Base-by-base conservation (phyloP, 176 grass and related monocot species). In the Cenchrus americanus region DNA sequence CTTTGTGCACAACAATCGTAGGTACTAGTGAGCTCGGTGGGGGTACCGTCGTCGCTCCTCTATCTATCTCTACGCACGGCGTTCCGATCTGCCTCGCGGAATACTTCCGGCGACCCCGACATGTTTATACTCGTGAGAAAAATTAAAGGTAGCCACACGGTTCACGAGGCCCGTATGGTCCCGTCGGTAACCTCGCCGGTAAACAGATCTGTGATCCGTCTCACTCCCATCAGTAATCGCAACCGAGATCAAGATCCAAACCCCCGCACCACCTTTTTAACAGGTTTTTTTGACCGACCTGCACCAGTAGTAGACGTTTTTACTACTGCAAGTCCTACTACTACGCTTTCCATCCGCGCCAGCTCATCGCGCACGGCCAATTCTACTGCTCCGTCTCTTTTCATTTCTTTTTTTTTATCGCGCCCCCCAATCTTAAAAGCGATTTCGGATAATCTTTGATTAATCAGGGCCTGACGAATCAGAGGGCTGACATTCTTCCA, bases 401-500 rank as follows among this genome's bases (percentile, higher is more conserved):
- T 37, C 34, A 4, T 4, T 37, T 37, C 2, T 37, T 3, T 37
- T 55, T 22, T 21, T 32, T 41, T 19, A 15, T 8, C 54, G 27
- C 44, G 9, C 14, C 14, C 1, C 11, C 34, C 2, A 40, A 71
- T 67, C 48, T 76, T 84, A 57, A 76, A 76, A 15, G 2, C n/a
- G 22, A 42, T 34, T 18, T 6, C 9, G 0, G 49, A 55, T 55
- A 40, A 43, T 10, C 32, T 14, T 71, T 71, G 46, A 26, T 48
- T 68, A 68, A 81, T 68, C 62, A 10, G 5, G 41, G 13, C 62
- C 37, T 37, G 27, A 69, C 78, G 71, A 82, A 82, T 87, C 50
- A 60, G 10, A 43, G 27, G 7, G 43, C 53, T 82, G 64, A 83
- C 73, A 87, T 87, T 87, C 80, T 77, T 71, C 64, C 73, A 87